These are phyloP conservation scores for Malus asiatica DNA, from an alignment of 306 rosid genomes.

Conservation along the genomic window DNA sequence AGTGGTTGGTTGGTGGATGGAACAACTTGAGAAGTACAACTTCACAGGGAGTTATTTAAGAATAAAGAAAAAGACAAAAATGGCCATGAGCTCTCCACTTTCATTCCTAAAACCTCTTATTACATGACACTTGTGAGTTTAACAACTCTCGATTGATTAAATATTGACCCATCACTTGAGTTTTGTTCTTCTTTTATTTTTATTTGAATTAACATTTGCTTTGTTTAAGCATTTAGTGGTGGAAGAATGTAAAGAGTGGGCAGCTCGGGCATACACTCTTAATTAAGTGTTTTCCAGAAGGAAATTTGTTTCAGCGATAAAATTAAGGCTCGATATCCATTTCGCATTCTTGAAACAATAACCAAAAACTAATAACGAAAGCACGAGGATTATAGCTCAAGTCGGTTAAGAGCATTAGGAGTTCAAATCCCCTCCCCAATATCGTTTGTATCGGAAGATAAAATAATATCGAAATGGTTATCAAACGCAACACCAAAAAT, in stretches of 20 bases:
- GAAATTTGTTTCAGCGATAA: background rate
- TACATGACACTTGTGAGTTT: no score
- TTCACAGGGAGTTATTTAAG: background rate
- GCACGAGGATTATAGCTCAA: no score
- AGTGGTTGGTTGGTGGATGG: background rate
- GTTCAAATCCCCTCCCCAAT: no score
- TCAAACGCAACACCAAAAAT: no score
- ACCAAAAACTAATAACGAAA: no score
- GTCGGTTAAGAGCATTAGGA: no score
- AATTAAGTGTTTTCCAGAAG: background rate
- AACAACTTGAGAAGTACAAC: background rate
- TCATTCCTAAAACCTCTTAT: background rate
- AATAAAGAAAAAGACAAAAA: background rate
- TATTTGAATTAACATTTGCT: background rate
- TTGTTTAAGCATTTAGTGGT: background rate
- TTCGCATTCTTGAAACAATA: no score
- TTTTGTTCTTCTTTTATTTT: background rate
- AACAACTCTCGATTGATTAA: background rate
- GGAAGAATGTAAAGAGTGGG: background rate
- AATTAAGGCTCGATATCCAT: no score
- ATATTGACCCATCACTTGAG: background rate
- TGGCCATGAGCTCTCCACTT: background rate
- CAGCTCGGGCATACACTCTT: background rate
- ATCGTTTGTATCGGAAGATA: no score
- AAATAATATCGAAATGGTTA: no score